These are phyloP conservation scores for Pseudogymnoascus destructans DNA, from an alignment of 2,329 filamentous ascomycete genomes.

Conservation along the genomic window DNA sequence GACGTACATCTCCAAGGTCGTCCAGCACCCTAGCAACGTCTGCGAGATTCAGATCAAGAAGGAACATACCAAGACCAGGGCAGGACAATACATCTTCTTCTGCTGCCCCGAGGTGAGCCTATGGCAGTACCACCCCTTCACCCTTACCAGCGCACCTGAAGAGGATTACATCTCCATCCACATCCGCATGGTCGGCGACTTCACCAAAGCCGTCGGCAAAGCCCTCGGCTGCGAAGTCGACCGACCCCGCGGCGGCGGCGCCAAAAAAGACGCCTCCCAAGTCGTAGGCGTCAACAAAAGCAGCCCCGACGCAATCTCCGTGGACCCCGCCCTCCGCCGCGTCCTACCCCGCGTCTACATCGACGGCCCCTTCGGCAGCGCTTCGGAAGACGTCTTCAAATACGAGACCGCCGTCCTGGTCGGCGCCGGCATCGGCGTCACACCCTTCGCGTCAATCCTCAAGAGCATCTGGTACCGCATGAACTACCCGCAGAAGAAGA, in stretches of 20 bases:
- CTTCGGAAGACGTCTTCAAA: slow-evolving; percentile 82
- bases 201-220: slow-evolving; percentile 56
- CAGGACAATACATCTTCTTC: slow-evolving; percentile 80
- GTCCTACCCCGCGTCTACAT: slow-evolving; percentile 70
- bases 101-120: slow-evolving; percentile 76
- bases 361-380: slow-evolving; percentile 74
- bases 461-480: slow-evolving; percentile 92
- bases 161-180: slow-evolving; percentile 86
- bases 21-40: slow-evolving; percentile 79
- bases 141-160: slow-evolving; percentile 72
- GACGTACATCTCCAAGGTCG: slow-evolving; percentile 78
- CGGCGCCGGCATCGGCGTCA: slow-evolving; percentile 72
- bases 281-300: slow-evolving; percentile 55
- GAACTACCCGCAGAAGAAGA: slow-evolving; percentile 74
- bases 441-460: slow-evolving; percentile 74
- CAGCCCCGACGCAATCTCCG: slow-evolving; percentile 34
- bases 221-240: slow-evolving; percentile 66
- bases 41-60: slow-evolving; percentile 90
- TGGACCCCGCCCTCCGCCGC: slow-evolving; percentile 57
- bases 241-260: slow-evolving; percentile 35
- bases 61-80: slow-evolving; percentile 66
- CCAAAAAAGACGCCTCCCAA: slow-evolving; percentile 41
- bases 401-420: slow-evolving; percentile 70
- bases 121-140: slow-evolving; percentile 85
- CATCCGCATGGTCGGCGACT: slow-evolving; percentile 71